Percentiles rank a stretch among this genome's conserved stretches.
phyloP scores from a whole-genome alignment of 768 basidiomycete genomes.

The Agaricus subrufescens region DNA sequence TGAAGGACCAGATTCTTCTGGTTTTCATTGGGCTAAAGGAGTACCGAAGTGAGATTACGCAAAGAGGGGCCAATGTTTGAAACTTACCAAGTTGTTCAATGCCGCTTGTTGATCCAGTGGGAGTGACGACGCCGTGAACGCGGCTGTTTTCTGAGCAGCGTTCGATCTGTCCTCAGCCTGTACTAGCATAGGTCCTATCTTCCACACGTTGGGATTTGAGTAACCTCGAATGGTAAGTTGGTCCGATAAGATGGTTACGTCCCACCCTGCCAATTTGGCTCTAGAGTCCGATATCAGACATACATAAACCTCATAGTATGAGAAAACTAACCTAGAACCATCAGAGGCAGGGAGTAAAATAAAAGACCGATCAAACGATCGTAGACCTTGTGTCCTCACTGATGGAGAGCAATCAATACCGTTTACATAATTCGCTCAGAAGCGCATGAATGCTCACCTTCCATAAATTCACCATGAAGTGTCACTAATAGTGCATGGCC shows the following conservation, averaged over 20 bases:
- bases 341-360: constrained; percentile 77
- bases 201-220: constrained; percentile 79
- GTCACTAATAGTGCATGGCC: constrained; percentile 64
- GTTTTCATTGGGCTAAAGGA: constrained; percentile 57
- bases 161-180: constrained; percentile 42
- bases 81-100: constrained; percentile 54
- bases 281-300: constrained; percentile 27
- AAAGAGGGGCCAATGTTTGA: background rate
- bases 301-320: constrained; percentile 8
- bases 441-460: constrained; percentile 45
- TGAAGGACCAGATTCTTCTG: constrained; percentile 70
- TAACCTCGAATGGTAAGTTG: constrained; percentile 80
- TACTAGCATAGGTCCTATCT: constrained; percentile 66
- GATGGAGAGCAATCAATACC: constrained; percentile 4
- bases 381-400: constrained; percentile 58
- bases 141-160: constrained; percentile 16
- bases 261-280: constrained; percentile 83
- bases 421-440: background rate
- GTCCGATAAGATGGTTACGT: constrained; percentile 86
- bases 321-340: constrained; percentile 69
- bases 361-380: constrained; percentile 93
- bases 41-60: background rate
- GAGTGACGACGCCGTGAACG: constrained; percentile 23
- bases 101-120: constrained; percentile 45
- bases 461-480: constrained; percentile 87